Evolutionary conservation across 441 rosid species (phyloP), one percentile per base, ranked within the genome.

Genomic region (Populus tomentosa): DNA sequence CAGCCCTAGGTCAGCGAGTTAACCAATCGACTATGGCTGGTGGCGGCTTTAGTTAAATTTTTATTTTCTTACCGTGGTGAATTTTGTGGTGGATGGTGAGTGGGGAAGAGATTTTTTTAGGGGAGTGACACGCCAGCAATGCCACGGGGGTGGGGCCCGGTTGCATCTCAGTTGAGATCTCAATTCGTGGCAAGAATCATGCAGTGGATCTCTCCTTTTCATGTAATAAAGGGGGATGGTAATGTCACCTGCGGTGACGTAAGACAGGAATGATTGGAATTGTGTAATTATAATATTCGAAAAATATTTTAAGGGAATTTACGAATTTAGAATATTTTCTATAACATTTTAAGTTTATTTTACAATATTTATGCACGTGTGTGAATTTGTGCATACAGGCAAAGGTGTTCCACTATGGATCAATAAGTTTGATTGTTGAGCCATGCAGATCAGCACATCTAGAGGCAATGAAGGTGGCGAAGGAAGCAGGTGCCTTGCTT

Each of bases 401-500:
- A 3, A 92, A 88, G 70, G 88, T 91, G 33, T 95, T 95, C 77
- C 99, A 95, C 79, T 95, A 92, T 66, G 99, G 99, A 81, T 95
- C 99, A 4, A 95, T 95, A 73, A 95, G 99, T 70, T 87, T 95
- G 87, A 95, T 95, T 16, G 97, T 91, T 79, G 98, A 95, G 91
- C 99, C 99, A 78, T 95, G 99, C 85, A 75, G 99, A 86, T 92
- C 98, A 3, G 99, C 97, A 10, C 99, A 95, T 56, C 23, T 94
- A n/a, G 88, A 89, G 77, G 99, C 99, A 7, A 95, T 94, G 97
- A 87, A 90, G 73, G 98, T 79, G 76, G 99, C 99, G 20, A 94
- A 88, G 65, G 87, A 90, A 0, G 93, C 97, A 0, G 99, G 99
- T 18, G 95, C 97, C 0, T 80, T 95, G 73, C 93, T 95, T 2